Percentiles rank a stretch among this genome's conserved stretches.
Conservation (phyloP, 306 rosid species). For the Calophaca sinica region DNA sequence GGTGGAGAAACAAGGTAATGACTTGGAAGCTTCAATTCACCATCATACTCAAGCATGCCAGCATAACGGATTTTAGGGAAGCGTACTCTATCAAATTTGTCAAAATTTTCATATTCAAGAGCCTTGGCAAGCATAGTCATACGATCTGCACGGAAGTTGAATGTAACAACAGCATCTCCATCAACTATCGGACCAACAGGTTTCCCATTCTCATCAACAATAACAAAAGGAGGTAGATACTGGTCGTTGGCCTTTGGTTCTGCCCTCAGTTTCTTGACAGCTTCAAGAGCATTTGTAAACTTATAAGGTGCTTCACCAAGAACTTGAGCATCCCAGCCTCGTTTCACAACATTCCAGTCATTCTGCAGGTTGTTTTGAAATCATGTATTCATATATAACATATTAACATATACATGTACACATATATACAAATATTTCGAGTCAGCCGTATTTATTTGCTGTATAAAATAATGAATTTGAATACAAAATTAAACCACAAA, state of each 20-base stretch:
- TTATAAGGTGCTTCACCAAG: slow-evolving; percentile 97
- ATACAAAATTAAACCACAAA: not conserved
- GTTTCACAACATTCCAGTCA: slow-evolving; percentile 94
- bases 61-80: slow-evolving; percentile 88
- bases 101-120: slow-evolving; percentile 86
- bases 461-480: slow-evolving; percentile 8
- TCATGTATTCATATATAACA: slow-evolving; percentile 4
- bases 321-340: slow-evolving; percentile 99
- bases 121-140: slow-evolving; percentile 98
- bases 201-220: slow-evolving; percentile 82
- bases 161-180: slow-evolving; percentile 97
- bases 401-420: not conserved
- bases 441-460: not conserved
- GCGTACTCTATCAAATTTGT: slow-evolving; percentile 91
- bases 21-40: slow-evolving; percentile 94
- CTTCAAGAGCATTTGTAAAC: slow-evolving; percentile 79
- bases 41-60: slow-evolving; percentile 99
- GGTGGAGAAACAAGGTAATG: slow-evolving; percentile 96
- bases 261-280: slow-evolving; percentile 78
- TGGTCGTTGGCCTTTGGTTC: slow-evolving; percentile 84
- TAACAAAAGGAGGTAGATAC: slow-evolving; percentile 93
- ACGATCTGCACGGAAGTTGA: slow-evolving; percentile 97
- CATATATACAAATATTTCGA: not conserved
- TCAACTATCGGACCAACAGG: slow-evolving; percentile 94
- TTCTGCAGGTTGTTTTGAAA: slow-evolving; percentile 64